Evolutionary conservation across 768 basidiomycete genomes (phyloP).

Genomic region (Rhizopogon vesiculosus): DNA sequence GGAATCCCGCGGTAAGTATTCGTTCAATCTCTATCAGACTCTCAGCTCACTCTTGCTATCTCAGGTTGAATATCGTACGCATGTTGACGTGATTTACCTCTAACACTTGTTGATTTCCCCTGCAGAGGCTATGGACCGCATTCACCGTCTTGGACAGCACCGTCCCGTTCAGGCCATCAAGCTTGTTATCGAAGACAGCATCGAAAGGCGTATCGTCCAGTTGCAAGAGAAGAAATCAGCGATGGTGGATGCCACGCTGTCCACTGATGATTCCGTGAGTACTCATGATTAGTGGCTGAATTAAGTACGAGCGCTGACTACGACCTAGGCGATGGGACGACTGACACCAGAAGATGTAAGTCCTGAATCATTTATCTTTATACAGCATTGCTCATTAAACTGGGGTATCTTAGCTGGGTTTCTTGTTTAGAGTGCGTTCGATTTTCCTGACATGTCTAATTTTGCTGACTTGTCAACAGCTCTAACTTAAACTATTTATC

Average conservation of each 20-base stretch:
- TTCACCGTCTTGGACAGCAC: constrained; percentile 93
- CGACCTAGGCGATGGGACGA: constrained; percentile 78
- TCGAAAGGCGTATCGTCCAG: constrained; percentile 90
- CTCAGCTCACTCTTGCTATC: neutral
- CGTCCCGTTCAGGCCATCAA: constrained; percentile 93
- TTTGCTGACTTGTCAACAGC: neutral
- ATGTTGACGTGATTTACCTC: neutral
- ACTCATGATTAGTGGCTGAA: neutral
- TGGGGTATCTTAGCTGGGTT: constrained; percentile 30
- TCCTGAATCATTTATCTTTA: no score
- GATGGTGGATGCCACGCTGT: constrained; percentile 88
- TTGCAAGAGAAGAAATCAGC: constrained; percentile 97
- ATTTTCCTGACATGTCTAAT: neutral
- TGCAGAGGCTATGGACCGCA: constrained; percentile 94
- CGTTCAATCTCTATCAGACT: constrained; percentile 2
- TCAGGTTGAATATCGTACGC: constrained; percentile 77
- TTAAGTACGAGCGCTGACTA: constrained; percentile 10
- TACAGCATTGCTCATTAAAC: constrained; percentile 8
- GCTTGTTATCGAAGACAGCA: constrained; percentile 92
- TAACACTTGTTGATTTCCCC: neutral
- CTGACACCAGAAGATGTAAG: constrained; percentile 81
- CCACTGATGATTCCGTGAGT: constrained; percentile 72
- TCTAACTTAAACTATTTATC: no score
- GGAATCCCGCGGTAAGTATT: constrained; percentile 85
- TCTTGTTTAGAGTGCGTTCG: constrained; percentile 40